These are phyloP conservation scores for Boletus tomentosulus DNA, from an alignment of 768 basidiomycete genomes.

Conservation along the genomic window DNA sequence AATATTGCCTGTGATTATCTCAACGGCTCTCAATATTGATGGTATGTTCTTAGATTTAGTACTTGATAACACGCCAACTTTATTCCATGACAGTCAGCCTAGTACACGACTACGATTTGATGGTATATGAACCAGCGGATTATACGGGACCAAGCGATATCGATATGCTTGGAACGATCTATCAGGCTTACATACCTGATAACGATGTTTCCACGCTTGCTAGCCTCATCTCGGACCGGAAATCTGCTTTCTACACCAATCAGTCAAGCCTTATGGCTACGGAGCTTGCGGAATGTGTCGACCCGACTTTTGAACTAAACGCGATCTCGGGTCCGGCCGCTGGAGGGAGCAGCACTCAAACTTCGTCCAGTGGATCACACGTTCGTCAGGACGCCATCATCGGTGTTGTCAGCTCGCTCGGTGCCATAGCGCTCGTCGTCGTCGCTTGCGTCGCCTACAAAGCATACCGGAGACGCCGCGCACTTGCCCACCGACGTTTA, in stretches of 20 bases:
- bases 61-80: constrained; percentile 18
- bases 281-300: constrained; percentile 63
- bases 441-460: constrained; percentile 70
- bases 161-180: constrained; percentile 59
- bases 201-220: constrained; percentile 56
- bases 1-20: constrained; percentile 53
- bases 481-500: constrained; percentile 67
- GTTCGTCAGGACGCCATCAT: constrained; percentile 82
- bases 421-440: constrained; percentile 70
- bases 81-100: constrained; percentile 31
- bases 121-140: constrained; percentile 60
- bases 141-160: constrained; percentile 50
- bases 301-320: constrained; percentile 59
- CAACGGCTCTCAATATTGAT: constrained; percentile 41
- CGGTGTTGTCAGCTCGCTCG: constrained; percentile 81
- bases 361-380: constrained; percentile 26
- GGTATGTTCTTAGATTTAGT: constrained; percentile 28
- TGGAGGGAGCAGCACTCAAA: constrained; percentile 17
- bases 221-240: constrained; percentile 55
- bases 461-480: constrained; percentile 61
- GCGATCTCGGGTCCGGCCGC: constrained; percentile 40
- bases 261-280: constrained; percentile 41
- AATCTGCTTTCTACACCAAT: constrained; percentile 63
- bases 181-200: constrained; percentile 63
- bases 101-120: constrained; percentile 54